Evolutionary conservation across 257 asterid genomes (phyloP).

Genomic region (Jasminum sambac): DNA sequence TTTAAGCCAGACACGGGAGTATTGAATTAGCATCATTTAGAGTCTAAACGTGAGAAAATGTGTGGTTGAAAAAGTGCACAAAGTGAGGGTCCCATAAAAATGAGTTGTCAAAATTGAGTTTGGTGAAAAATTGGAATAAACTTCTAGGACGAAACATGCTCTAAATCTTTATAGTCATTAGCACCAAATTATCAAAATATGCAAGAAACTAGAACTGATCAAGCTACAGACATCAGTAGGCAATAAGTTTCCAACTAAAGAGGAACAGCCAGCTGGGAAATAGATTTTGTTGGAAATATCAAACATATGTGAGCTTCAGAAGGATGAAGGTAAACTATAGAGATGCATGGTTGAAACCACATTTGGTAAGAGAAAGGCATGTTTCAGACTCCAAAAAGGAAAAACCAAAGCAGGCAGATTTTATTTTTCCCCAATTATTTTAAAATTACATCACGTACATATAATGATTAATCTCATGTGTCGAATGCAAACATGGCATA

Average conservation of each 20-base stretch:
- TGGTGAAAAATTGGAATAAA: too few species aligned
- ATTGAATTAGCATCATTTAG: background rate
- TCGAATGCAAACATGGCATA: conserved; percentile 7
- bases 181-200: background rate
- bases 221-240: background rate
- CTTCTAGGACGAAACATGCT: too few species aligned
- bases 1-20: background rate
- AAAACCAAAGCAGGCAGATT: background rate
- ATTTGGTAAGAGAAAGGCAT: background rate
- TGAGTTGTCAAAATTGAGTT: too few species aligned
- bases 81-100: too few species aligned
- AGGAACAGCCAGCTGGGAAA: background rate
- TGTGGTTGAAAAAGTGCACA: too few species aligned
- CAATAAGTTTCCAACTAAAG: background rate
- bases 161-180: background rate
- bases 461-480: conserved; percentile 2
- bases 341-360: background rate
- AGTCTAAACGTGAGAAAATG: too few species aligned
- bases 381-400: background rate
- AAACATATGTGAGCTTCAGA: too few species aligned
- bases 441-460: background rate
- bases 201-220: background rate
- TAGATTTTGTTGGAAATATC: too few species aligned
- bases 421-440: background rate
- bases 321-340: too few species aligned